phyloP scores from a whole-genome alignment of 805 yeast species.

The Kuraishia capsulata region DNA sequence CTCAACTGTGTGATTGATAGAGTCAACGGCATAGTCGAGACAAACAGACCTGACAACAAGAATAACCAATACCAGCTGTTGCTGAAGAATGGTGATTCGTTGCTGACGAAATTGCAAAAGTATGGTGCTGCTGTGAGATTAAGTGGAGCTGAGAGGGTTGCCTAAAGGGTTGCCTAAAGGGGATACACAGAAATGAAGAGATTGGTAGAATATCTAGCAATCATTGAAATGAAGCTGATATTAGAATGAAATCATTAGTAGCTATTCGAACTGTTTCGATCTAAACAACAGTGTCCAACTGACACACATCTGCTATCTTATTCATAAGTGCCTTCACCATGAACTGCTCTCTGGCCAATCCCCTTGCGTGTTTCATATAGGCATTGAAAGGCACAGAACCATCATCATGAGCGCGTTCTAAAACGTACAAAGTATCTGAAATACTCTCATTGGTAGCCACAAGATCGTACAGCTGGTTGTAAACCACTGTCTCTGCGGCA shows the following conservation, averaged over 20 bases:
- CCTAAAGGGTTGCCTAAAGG: background rate
- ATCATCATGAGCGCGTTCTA: constrained; percentile 45
- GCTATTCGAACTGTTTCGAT: background rate
- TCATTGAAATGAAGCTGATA: constrained; percentile 3
- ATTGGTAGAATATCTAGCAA: background rate
- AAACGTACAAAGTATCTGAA: constrained; percentile 53
- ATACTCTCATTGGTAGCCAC: constrained; percentile 62
- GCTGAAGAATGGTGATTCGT: constrained; percentile 85
- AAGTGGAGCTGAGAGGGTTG: constrained; percentile 77
- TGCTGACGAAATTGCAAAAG: constrained; percentile 90
- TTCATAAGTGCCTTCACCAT: constrained; percentile 35
- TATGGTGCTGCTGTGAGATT: constrained; percentile 96
- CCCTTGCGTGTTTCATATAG: constrained; percentile 35
- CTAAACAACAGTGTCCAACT: background rate
- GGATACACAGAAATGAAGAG: background rate
- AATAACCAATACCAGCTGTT: constrained; percentile 85
- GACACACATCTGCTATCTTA: constrained; percentile 24
- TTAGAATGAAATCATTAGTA: background rate
- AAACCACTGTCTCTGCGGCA: constrained; percentile 41
- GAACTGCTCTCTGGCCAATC: constrained; percentile 58
- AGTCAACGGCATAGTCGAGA: constrained; percentile 90
- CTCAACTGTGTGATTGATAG: constrained; percentile 92
- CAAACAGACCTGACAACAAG: constrained; percentile 94
- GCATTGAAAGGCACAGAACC: constrained; percentile 33
- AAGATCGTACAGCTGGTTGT: constrained; percentile 54